phyloP scores from a whole-genome alignment of 31 red algal genomes.

The Endocladia muricata region DNA sequence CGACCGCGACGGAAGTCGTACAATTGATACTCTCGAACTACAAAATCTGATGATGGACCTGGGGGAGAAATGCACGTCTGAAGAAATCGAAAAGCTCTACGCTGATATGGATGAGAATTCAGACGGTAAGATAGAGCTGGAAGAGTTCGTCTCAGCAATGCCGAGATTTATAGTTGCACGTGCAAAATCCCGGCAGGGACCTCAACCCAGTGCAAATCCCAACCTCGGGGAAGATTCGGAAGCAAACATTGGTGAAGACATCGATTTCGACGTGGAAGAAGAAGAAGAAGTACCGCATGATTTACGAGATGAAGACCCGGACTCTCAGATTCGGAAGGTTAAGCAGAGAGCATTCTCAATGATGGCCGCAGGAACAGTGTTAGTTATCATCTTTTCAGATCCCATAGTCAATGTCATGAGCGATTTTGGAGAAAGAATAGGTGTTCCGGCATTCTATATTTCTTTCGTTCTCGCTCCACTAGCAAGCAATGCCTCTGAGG shows the following conservation, averaged over 20 bases:
- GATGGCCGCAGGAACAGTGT: constrained; percentile 63
- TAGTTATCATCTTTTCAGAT: constrained; percentile 83
- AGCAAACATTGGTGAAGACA: background rate
- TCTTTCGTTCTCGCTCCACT: constrained; percentile 83
- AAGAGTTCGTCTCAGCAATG: constrained; percentile 69
- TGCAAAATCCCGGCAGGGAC: background rate
- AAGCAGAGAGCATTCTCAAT: constrained; percentile 51
- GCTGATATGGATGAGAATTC: constrained; percentile 50
- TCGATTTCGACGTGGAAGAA: constrained; percentile 28
- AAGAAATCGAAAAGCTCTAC: constrained; percentile 55
- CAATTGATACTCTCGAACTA: constrained; percentile 56
- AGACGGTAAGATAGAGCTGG: constrained; percentile 42
- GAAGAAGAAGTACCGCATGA: constrained; percentile 81
- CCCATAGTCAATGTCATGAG: constrained; percentile 76
- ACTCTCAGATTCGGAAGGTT: constrained; percentile 39
- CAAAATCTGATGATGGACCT: constrained; percentile 72
- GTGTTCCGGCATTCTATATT: constrained; percentile 66
- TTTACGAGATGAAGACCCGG: constrained; percentile 59
- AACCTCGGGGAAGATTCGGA: constrained; percentile 2
- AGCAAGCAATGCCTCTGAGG: constrained; percentile 81
- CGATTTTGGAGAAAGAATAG: constrained; percentile 59
- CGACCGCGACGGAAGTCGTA: constrained; percentile 42
- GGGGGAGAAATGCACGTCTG: constrained; percentile 46
- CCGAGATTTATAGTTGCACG: constrained; percentile 50
- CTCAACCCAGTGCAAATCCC: background rate